Evolutionary conservation across 208 protist genomes (phyloP).

Genomic region (Herpetomonas tarakana): DNA sequence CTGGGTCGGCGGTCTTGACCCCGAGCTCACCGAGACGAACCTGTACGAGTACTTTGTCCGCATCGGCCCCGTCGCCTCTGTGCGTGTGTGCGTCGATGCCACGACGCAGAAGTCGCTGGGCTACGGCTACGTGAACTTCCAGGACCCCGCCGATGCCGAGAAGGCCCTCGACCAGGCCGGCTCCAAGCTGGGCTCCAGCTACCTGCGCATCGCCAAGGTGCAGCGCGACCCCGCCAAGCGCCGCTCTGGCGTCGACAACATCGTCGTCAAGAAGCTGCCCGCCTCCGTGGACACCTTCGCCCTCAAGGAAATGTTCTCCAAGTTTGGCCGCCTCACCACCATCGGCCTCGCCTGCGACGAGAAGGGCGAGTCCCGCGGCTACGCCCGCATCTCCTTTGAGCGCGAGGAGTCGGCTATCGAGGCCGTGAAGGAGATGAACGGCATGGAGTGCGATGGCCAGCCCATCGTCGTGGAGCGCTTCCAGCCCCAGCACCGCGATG

Average conservation of each 20-base stretch:
- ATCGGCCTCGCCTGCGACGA: conserved; percentile 87
- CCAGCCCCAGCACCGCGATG: conserved; percentile 93
- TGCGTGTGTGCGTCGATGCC: conserved; percentile 97
- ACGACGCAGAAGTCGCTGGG: conserved; percentile 97
- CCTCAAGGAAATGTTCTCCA: conserved; percentile 92
- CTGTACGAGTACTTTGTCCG: conserved; percentile 98
- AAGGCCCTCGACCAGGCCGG: conserved; percentile 98
- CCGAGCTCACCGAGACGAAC: conserved; percentile 93
- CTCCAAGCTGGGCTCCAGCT: conserved; percentile 88
- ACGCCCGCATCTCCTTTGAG: conserved; percentile 98
- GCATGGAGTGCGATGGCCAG: conserved; percentile 83
- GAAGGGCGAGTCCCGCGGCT: conserved; percentile 92
- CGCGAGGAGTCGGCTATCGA: conserved; percentile 91
- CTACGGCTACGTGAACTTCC: conserved; percentile 99
- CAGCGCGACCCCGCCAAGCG: conserved; percentile 98
- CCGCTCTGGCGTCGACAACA: conserved; percentile 97
- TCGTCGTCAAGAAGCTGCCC: conserved; percentile 98
- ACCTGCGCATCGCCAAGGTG: conserved; percentile 98
- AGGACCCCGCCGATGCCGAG: conserved; percentile 97
- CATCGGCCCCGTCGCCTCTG: conserved; percentile 96
- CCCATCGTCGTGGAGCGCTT: conserved; percentile 94
- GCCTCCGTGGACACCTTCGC: conserved; percentile 95
- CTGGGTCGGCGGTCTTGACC: conserved; percentile 97
- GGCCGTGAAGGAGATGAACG: conserved; percentile 89
- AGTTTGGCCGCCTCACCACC: conserved; percentile 94